phyloP scores from a whole-genome alignment of 208 protist species.

The Leptomonas pyrrhocoris region DNA sequence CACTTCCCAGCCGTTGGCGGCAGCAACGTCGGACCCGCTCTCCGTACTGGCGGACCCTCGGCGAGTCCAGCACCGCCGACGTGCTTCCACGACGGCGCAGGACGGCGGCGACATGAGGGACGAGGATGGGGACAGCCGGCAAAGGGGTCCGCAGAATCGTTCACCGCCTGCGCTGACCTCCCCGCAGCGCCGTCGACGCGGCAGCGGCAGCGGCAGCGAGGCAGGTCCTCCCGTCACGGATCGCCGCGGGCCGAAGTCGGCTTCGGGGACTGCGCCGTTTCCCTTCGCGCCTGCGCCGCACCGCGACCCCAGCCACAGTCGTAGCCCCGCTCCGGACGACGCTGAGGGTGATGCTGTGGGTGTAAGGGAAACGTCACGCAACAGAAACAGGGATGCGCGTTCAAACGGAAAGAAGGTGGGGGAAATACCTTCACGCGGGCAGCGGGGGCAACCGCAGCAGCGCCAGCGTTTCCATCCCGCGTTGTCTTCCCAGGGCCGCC shows the following conservation, averaged over 20 bases:
- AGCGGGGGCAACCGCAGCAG: background rate
- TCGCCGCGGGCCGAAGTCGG: no score
- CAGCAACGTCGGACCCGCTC: background rate
- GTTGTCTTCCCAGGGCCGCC: background rate
- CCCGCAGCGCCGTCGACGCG: background rate
- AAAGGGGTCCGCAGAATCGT: background rate
- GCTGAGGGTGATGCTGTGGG: no score
- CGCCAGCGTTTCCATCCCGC: background rate
- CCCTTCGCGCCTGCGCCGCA: conserved; percentile 11
- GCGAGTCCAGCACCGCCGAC: background rate
- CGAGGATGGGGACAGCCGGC: conserved; percentile 7
- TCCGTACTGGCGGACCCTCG: conserved; percentile 10
- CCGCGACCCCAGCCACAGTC: conserved; percentile 5
- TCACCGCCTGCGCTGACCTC: conserved; percentile 14
- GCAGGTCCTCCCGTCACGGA: no score
- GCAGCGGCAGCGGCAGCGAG: background rate
- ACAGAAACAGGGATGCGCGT: no score
- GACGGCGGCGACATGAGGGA: background rate
- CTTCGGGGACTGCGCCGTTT: conserved; percentile 3
- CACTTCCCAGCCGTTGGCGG: no score
- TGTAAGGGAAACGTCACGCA: no score
- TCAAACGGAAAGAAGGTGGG: background rate
- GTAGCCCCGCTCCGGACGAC: background rate
- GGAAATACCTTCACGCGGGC: no score
- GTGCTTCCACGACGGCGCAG: background rate